Conservation (phyloP, 1,284 basidiomycete genomes). For the Singerocomus inundabilis region DNA sequence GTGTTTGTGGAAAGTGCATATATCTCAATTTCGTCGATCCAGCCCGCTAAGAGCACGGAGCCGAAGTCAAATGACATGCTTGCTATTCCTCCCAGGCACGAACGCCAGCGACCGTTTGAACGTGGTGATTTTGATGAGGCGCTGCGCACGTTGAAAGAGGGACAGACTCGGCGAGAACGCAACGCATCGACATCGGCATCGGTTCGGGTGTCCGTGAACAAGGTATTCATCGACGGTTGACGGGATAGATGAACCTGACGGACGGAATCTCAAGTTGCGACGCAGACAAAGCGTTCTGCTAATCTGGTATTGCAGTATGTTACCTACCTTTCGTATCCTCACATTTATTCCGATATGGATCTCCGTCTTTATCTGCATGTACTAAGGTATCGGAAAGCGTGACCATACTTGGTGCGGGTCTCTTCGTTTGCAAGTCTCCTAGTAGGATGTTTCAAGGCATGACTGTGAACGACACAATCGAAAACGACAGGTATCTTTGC, state of each 20-base stretch:
- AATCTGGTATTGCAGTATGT: not conserved
- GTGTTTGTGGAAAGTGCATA: not conserved
- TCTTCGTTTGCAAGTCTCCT: too few relatives aligned
- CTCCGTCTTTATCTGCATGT: too few relatives aligned
- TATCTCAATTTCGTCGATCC: constrained; percentile 1
- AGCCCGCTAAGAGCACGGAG: constrained; percentile 9
- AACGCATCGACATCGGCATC: constrained; percentile 45
- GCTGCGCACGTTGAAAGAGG: constrained; percentile 75
- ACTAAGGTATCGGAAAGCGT: too few relatives aligned
- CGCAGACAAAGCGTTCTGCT: not conserved
- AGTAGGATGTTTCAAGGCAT: too few relatives aligned
- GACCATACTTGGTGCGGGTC: too few relatives aligned
- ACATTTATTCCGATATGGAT: not conserved
- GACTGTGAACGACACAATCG: too few relatives aligned
- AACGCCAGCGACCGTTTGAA: constrained; percentile 52
- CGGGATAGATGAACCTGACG: constrained; percentile 30
- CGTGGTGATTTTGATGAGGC: constrained; percentile 80
- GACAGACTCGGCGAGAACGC: constrained; percentile 52
- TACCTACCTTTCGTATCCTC: not conserved
- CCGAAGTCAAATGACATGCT: constrained; percentile 1
- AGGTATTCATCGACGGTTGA: constrained; percentile 74
- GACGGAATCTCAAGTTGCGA: constrained; percentile 1
- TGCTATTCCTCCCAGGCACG: constrained; percentile 26
- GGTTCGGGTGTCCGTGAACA: constrained; percentile 50
- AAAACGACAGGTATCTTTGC: too few relatives aligned